Percentiles rank a stretch among this genome's conserved stretches.
Evolutionary conservation across 169 alveolate genomes (phyloP).

Genomic region (Plasmodium gaboni): DNA sequence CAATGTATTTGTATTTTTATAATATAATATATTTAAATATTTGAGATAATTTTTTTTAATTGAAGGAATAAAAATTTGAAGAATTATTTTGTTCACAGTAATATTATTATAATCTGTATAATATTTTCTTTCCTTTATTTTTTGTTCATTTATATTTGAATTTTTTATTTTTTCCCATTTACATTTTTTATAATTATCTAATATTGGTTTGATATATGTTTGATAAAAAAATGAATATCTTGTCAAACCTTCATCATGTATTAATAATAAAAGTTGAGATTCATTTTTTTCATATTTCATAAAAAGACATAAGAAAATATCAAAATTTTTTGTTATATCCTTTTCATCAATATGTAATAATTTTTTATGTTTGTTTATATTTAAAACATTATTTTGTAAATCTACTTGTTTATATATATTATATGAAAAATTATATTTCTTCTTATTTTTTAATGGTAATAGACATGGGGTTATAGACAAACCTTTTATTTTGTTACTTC

Average conservation of each 20-base stretch:
- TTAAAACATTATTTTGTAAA: background rate
- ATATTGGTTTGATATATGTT: conserved; percentile 41
- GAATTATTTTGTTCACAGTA: conserved; percentile 38
- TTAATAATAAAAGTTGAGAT: conserved; percentile 30
- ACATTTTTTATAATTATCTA: conserved; percentile 49
- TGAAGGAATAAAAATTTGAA: conserved; percentile 57
- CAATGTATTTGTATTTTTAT: conserved; percentile 1
- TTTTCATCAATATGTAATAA: conserved; percentile 29
- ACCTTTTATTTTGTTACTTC: no score
- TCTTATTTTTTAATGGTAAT: no score
- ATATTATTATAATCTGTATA: conserved; percentile 1
- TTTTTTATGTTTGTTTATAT: conserved; percentile 29
- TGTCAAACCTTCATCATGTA: conserved; percentile 53
- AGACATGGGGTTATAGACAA: no score
- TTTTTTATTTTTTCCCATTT: conserved; percentile 48
- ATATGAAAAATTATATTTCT: no score
- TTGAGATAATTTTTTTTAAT: conserved; percentile 58
- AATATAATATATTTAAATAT: conserved; percentile 22
- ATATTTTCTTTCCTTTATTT: background rate
- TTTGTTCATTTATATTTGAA: conserved; percentile 5
- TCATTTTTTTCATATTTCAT: conserved; percentile 58
- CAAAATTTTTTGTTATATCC: conserved; percentile 30
- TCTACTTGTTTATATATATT: background rate
- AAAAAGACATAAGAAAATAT: conserved; percentile 51
- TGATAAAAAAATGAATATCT: conserved; percentile 54